Evolutionary conservation across 2,329 filamentous ascomycete species (phyloP), one percentile per base, ranked within the genome.

Genomic region (Calonectria pseudoturangicola): DNA sequence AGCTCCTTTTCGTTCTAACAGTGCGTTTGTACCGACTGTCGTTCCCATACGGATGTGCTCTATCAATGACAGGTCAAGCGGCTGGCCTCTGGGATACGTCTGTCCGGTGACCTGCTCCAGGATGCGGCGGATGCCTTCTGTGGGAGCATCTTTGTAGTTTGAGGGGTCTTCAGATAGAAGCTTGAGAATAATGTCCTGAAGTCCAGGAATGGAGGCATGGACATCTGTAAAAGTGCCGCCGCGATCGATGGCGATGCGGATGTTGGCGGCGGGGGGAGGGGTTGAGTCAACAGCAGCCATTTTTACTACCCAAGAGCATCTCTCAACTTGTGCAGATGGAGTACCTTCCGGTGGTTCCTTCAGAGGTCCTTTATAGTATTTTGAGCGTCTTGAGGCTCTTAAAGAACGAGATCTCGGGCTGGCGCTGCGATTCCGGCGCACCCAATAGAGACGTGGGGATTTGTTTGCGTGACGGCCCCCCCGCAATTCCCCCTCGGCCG

Each of bases 31-130:
- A 2, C 93, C 93, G 7, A 95, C 93, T 0, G 93, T 95, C 2
- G 93, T 95, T 36, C 93, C 93, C 92, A 94, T 94, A 36, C 93
- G 90, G 80, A 94, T 94, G 74, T 90, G 92, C 79, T 93, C 91
- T 56, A 85, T 81, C 48, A 80, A 76, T 3, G 77, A 80, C 15
- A 82, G 79, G 47, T 85, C 81, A 13, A 85, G 74, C 8, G 81
- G 75, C 7, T 79, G 70, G 33, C 81, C 82, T 13, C 82, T 76
- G 5, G 83, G 82, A 30, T 82, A 73, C 1, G 81, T 74, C 54
- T 80, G 74, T 13, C 80, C 79, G 0, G 81, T 82, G 36, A 81
- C 81, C 33, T 80, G 75, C 75, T 81, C 82, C 30, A 84, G 76
- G 56, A 85, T 81, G 54, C 81, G 80, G 7, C 93, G 88, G 74